phyloP scores from a whole-genome alignment of 2,329 filamentous ascomycete species.

The Trichoderma atrobrunneum region DNA sequence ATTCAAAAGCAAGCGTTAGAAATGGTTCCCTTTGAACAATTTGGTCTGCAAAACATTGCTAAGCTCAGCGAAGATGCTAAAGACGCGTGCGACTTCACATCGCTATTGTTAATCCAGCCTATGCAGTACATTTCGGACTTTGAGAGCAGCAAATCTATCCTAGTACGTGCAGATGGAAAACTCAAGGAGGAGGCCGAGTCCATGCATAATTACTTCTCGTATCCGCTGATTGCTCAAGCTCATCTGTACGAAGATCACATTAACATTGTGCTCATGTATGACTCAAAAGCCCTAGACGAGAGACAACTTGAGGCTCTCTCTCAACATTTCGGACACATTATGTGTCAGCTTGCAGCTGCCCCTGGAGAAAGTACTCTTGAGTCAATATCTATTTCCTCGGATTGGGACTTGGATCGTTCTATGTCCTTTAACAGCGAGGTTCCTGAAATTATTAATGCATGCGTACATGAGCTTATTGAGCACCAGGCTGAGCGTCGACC shows the following conservation, averaged over 20 bases:
- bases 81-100: constrained; percentile 23
- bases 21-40: constrained; percentile 25
- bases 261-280: background rate
- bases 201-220: constrained; percentile 8
- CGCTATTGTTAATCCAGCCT: constrained; percentile 22
- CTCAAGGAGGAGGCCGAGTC: background rate
- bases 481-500: background rate
- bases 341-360: background rate
- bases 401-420: background rate
- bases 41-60: constrained; percentile 25
- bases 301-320: background rate
- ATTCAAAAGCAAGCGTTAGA: constrained; percentile 20
- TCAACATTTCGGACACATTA: background rate
- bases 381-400: background rate
- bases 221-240: constrained; percentile 10
- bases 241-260: constrained; percentile 2
- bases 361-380: background rate
- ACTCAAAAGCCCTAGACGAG: background rate
- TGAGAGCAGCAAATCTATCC: background rate
- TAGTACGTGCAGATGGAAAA: background rate
- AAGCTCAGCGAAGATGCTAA: constrained; percentile 17
- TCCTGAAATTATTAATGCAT: constrained; percentile 27
- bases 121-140: background rate
- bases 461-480: constrained; percentile 19
- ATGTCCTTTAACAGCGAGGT: background rate